phyloP scores from a whole-genome alignment of 2,329 filamentous ascomycete species.

The Phialophora macrospora region DNA sequence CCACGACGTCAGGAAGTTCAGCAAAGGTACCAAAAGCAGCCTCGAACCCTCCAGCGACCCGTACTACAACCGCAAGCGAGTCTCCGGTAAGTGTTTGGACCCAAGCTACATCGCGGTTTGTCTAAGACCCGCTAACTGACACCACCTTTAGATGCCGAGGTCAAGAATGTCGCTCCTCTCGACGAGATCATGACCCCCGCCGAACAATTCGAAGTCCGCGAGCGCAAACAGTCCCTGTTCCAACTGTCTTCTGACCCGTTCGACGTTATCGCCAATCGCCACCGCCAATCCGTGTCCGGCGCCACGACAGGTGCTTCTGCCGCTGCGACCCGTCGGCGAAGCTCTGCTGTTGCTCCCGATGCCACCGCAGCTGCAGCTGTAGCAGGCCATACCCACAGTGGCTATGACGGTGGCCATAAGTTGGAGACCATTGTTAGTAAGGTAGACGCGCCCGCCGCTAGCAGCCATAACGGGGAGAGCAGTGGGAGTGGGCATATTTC shows the following conservation, averaged over 20 bases:
- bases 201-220: conserved; percentile 37
- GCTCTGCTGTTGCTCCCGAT: conserved; percentile 38
- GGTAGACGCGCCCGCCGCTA: conserved; percentile 19
- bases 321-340: conserved; percentile 35
- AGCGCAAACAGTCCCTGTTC: conserved; percentile 37
- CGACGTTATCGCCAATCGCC: conserved; percentile 30
- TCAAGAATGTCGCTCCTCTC: conserved; percentile 11
- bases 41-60: conserved; percentile 35
- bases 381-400: conserved; percentile 22
- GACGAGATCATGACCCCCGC: conserved; percentile 30
- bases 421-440: conserved; percentile 35
- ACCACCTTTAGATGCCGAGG: conserved; percentile 19
- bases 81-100: conserved; percentile 30
- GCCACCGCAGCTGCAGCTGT: conserved; percentile 17
- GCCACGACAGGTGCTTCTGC: conserved; percentile 31
- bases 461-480: conserved; percentile 9
- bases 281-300: conserved; percentile 37
- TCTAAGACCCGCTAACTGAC: neutral
- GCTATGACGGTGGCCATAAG: conserved; percentile 30
- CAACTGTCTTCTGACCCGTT: conserved; percentile 38
- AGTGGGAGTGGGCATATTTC: conserved; percentile 19
- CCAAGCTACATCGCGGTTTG: neutral
- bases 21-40: conserved; percentile 31
- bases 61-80: conserved; percentile 35
- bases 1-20: conserved; percentile 37